Base-by-base conservation (phyloP, 176 grass and related monocot genomes). In the Secale cereale region DNA sequence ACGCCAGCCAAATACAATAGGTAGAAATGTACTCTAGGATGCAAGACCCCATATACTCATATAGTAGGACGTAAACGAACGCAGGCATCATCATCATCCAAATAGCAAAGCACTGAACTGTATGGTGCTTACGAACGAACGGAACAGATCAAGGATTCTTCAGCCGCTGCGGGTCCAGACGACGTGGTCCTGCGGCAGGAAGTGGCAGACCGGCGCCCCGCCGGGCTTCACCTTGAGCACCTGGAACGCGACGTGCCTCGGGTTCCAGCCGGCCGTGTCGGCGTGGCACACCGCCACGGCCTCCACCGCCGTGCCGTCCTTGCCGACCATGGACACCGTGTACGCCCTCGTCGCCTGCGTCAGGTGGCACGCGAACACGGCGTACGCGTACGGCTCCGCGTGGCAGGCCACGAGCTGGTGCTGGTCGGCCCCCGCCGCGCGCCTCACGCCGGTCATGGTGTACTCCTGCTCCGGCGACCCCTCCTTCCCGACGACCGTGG, bases 311-410 rank as follows among this genome's bases (percentile, higher is more conserved):
- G 81, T 91, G 59, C 92, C 92, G 12, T 94, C 87, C 70, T 29
- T 78, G 39, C 94, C 94, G 2, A 86, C 40, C 94, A 97, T 91
- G 36, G 89, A 86, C 85, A 94, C 90, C 41, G 85, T 83, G 92
- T 94, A 97, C 39, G 86, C 90, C 88, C 79, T 86, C 17, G 94
- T 90, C 81, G 46, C 62, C 64, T 22, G 76, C 85, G 90, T 76
- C 84, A 78, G 59, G 84, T 97, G 94, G 83, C 94, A 97, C 86
- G 87, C 77, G 86, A 97, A 97, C 77, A 97, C 90, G 11, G 92
- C 92, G 79, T 97, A 97, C 30, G 92, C 74, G 66, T 97, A 97
- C 32, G 77, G 76, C 85, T 94, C 92, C 35, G 88, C 77, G 87
- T 97, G 94, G 92, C 94, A 97, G 32, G 81, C 88, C n/a, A 97